Evolutionary conservation across 2,329 filamentous ascomycete species (phyloP).

Genomic region (Aureobasidium sp.): DNA sequence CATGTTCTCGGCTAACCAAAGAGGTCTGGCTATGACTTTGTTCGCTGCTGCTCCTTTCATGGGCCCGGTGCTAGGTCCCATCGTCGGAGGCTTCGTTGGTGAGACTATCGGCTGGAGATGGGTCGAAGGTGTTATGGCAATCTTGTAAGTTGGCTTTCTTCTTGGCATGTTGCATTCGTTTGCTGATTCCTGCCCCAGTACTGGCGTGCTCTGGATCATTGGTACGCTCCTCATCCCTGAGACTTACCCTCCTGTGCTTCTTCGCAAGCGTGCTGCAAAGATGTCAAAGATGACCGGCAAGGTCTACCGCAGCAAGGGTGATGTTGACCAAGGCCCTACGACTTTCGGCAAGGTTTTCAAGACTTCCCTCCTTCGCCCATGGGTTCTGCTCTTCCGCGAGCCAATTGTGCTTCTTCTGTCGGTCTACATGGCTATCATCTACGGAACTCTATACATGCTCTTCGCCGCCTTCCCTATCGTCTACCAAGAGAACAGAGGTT

Average conservation of each 20-base stretch:
- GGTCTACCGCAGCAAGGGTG: constrained; percentile 43
- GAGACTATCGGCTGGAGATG: constrained; percentile 58
- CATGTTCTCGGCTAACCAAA: constrained; percentile 33
- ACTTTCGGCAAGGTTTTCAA: constrained; percentile 38
- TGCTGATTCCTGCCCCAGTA: constrained; percentile 20
- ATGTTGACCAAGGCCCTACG: constrained; percentile 29
- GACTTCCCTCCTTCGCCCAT: constrained; percentile 53
- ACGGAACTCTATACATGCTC: constrained; percentile 41
- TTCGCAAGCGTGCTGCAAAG: constrained; percentile 43
- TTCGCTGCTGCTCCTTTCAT: constrained; percentile 61
- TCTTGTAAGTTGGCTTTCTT: constrained; percentile 33
- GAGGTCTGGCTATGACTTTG: constrained; percentile 47
- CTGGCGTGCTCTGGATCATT: constrained; percentile 50
- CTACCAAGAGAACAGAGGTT: constrained; percentile 51
- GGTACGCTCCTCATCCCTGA: constrained; percentile 47
- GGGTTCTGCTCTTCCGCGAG: constrained; percentile 60
- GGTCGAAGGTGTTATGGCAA: constrained; percentile 55
- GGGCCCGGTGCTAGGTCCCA: constrained; percentile 59
- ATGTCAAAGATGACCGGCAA: constrained; percentile 47
- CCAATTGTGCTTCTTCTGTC: constrained; percentile 58
- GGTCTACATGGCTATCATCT: constrained; percentile 56
- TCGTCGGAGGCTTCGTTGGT: constrained; percentile 61
- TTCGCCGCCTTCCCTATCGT: constrained; percentile 49
- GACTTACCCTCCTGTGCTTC: constrained; percentile 51
- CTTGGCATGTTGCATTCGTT: not conserved